Base-by-base conservation (phyloP, 176 grass and related monocot species). In the Phyllostachys edulis region DNA sequence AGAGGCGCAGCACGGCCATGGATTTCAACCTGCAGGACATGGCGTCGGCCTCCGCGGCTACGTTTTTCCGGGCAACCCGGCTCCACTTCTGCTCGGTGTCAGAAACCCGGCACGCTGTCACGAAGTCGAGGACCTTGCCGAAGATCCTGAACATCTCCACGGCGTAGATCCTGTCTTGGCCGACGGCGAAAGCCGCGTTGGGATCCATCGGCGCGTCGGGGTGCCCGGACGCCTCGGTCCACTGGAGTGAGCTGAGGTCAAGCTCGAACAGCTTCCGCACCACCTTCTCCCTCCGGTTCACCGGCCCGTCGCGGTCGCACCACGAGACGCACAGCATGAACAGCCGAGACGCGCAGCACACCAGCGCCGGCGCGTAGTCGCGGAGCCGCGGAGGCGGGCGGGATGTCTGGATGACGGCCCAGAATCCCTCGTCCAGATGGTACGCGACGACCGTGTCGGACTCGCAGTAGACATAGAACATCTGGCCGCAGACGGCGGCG, bases 81-180 rank as follows among this genome's bases (percentile, higher is more conserved):
- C 60, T 63, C 96, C 96, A 98, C 55, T 23, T 87, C 57, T 87
- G 80, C 34, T 84, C 90, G 24, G 57, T 46, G 13, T 79, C 77
- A 0, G 87, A 92, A 38, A 94, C 64, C 18, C 47, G 87, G 75
- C 93, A 95, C 24, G 85, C 85, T 13, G 96, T 98, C 7, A 93
- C 84, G 47, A 98, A 98, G 67, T 93, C 89, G 0, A 98, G 89
- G 7, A 98, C 96, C 85, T 98, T 92, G 72, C 96, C 93, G 70
- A 98, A 98, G 44, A 98, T 87, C 79, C 89, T 91, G 88, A 98
- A 98, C 96, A 98, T 98, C 85, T 98, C 96, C 18, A 98, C 71
- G 6, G 90, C 80, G 59, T 93, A 98, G 51, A 98, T 87, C 18
- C 41, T 85, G 83, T 82, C 87, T 13, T 57, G 16, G 16, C 89